phyloP scores from a whole-genome alignment of 108 stramenopile genomes.

The Skeletonema potamos region DNA sequence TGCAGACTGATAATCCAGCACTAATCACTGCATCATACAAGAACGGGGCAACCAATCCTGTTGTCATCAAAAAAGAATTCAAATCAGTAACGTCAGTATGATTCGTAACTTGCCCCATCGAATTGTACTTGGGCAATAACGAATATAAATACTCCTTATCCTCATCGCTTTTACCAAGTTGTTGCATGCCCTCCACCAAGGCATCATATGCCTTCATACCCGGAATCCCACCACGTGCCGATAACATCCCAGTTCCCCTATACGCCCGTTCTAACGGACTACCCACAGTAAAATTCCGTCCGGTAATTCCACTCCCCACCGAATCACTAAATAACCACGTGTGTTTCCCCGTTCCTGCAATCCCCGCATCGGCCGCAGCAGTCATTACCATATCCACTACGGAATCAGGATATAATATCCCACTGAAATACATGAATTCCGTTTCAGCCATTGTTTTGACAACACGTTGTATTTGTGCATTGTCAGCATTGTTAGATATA shows the following conservation, averaged over 20 bases:
- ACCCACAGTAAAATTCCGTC: slow-evolving; percentile 31
- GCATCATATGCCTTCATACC: slow-evolving; percentile 36
- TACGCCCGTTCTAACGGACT: slow-evolving; percentile 45
- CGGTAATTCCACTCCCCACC: slow-evolving; percentile 11
- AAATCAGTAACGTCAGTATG: slow-evolving; percentile 15
- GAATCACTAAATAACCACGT: slow-evolving; percentile 56
- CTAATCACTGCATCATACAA: slow-evolving; percentile 60
- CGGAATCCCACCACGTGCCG: slow-evolving; percentile 31
- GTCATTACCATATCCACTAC: slow-evolving; percentile 31
- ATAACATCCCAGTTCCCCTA: slow-evolving; percentile 26
- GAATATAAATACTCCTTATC: not conserved
- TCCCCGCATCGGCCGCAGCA: slow-evolving; percentile 39
- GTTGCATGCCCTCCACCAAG: slow-evolving; percentile 13
- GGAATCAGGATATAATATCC: not conserved
- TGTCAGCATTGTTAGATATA: not conserved
- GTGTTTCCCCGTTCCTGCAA: slow-evolving; percentile 46
- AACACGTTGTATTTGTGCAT: not conserved
- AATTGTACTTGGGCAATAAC: not conserved
- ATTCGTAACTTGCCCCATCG: not conserved
- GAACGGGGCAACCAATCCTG: slow-evolving; percentile 22
- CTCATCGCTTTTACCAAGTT: slow-evolving; percentile 3
- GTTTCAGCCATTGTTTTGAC: slow-evolving; percentile 7
- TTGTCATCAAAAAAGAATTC: not conserved
- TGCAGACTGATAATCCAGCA: slow-evolving; percentile 58
- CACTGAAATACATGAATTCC: slow-evolving; percentile 41